Conservation (phyloP, 2,329 filamentous ascomycete species). For the Phialophora chinensis region DNA sequence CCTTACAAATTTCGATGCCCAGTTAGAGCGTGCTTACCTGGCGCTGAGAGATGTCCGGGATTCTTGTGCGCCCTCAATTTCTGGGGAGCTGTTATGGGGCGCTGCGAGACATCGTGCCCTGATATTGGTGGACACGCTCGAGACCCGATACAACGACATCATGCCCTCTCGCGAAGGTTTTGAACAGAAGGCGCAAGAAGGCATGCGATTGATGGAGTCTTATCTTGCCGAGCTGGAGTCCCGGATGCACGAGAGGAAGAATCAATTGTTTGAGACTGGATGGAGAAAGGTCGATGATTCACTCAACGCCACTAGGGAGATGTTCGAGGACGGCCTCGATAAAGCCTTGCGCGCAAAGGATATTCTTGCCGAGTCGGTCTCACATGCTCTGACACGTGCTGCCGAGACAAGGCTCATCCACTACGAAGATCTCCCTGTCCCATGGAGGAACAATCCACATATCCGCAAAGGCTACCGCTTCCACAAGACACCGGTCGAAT, state of each 20-base stretch:
- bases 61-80: constrained; percentile 80
- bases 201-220: constrained; percentile 82
- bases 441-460: constrained; percentile 94
- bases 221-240: constrained; percentile 86
- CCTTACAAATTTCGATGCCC: constrained; percentile 79
- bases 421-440: constrained; percentile 87
- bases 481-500: constrained; percentile 87
- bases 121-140: constrained; percentile 90
- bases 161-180: constrained; percentile 82
- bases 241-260: constrained; percentile 77
- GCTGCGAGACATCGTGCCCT: constrained; percentile 82
- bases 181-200: constrained; percentile 88
- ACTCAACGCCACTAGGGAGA: constrained; percentile 73
- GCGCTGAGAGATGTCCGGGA: constrained; percentile 86
- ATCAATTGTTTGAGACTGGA: constrained; percentile 79
- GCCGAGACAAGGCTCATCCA: constrained; percentile 80
- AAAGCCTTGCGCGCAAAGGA: constrained; percentile 82
- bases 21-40: constrained; percentile 81
- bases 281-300: constrained; percentile 81
- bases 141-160: constrained; percentile 84
- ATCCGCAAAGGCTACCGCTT: constrained; percentile 93
- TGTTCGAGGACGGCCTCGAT: constrained; percentile 80
- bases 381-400: constrained; percentile 75
- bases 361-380: constrained; percentile 81
- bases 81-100: constrained; percentile 81